A percentile compares a stretch with the other conserved stretches of the same genome.
Conservation (phyloP, 768 basidiomycete species). For the Mycena rebaudengoi region DNA sequence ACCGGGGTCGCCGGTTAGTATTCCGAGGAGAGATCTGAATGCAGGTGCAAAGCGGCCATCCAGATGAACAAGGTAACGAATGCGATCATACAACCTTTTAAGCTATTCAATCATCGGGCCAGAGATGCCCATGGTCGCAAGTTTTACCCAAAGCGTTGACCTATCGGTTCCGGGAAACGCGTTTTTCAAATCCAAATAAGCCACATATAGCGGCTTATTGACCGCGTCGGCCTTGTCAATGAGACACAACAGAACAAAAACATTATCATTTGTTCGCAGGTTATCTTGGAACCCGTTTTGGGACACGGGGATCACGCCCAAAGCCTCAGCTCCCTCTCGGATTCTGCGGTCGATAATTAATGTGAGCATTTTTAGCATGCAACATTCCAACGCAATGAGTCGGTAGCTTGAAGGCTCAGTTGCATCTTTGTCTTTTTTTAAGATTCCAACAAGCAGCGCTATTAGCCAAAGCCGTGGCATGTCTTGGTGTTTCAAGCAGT, state of each 20-base stretch:
- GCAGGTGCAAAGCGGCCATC: too few species aligned
- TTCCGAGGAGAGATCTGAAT: too few species aligned
- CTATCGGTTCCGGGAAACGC: background rate
- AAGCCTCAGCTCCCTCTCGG: background rate
- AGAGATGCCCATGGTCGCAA: background rate
- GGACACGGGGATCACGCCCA: too few species aligned
- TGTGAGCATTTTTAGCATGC: constrained; percentile 30
- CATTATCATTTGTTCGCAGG: background rate
- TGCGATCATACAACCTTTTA: too few species aligned
- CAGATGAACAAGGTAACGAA: too few species aligned
- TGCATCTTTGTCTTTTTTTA: constrained; percentile 22
- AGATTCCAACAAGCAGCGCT: constrained; percentile 7
- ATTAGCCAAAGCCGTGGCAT: constrained; percentile 8
- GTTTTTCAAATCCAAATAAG: background rate
- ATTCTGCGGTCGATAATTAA: constrained; percentile 6
- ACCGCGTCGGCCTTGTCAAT: background rate
- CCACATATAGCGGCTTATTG: background rate
- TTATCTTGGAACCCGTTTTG: background rate
- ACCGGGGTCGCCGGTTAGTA: too few species aligned
- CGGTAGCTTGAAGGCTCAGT: constrained; percentile 26
- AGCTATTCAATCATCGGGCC: too few species aligned
- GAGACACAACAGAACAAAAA: background rate
- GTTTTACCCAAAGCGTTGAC: background rate
- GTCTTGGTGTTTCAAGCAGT: background rate
- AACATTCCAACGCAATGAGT: constrained; percentile 31